Evolutionary conservation across 768 basidiomycete species (phyloP), one percentile per base, ranked within the genome.

Genomic region (Tephrocybe sp.): DNA sequence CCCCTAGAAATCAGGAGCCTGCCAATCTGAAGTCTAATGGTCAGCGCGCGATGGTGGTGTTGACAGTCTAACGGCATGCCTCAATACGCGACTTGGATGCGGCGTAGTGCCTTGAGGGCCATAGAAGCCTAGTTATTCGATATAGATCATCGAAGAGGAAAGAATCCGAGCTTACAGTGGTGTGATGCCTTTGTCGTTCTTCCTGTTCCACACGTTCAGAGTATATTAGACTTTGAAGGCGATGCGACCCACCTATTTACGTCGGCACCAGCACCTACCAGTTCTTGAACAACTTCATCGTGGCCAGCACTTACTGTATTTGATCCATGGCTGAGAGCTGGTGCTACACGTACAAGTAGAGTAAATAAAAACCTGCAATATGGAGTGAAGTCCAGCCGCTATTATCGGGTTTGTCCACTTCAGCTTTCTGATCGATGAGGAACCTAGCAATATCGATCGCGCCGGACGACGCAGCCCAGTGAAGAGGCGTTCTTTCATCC

Each of bases 81-180:
- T 92, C 88, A 54, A 92, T 80, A 36, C 84, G 87, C 48, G 92
- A 87, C 66, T 94, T 95, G 25, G 92, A 96, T 37, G 92, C 93
- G 24, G 92, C 92, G 62, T 96, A 96, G 68, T 95, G 92, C 59
- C 92, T 96, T 54, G 52, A 62, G 46, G 53, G n/a, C 54, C 30
- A 57, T 49, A 31, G 36, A 60, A 36, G 46, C 52, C 44, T 60
- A 40, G 53, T 45, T 47, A 54, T 56, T 55, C 54, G 31, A 43
- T 38, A 48, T 45, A 36, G 42, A 38, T 38, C 41, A 49, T 47
- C 39, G 25, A 44, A 38, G 44, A 44, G 34, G 45, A 40, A 38
- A 53, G 47, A 52, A 42, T 49, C 31, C 25, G 47, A 52, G 69
- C 87, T 65, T 66, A 94, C 92, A 97, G 64, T 30, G 93, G 80